A percentile compares a stretch with the other conserved stretches of the same genome.
These are phyloP conservation scores for Ophiostoma piceae DNA, from an alignment of 2,329 filamentous ascomycete genomes.

Conservation along the genomic window DNA sequence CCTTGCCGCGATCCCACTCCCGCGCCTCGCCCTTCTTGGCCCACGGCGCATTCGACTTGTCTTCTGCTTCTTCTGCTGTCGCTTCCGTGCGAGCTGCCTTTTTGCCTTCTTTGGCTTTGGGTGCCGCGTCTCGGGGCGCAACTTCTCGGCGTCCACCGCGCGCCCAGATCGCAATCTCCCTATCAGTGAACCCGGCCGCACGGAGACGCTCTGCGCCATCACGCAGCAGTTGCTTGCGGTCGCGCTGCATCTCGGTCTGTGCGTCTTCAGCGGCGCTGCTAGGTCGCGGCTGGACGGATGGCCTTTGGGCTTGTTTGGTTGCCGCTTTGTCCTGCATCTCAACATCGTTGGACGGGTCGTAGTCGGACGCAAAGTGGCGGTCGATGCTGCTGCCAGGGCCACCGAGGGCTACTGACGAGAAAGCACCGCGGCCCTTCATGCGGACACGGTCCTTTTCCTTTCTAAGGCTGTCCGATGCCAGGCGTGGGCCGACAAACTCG, in stretches of 20 bases:
- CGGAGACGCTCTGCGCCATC: conserved; percentile 71
- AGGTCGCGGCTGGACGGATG: background rate
- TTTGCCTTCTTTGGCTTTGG: background rate
- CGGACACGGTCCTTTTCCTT: conserved; percentile 7
- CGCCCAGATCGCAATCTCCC: conserved; percentile 66
- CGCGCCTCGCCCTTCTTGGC: conserved; percentile 59
- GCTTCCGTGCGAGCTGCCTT: background rate
- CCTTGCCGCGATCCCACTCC: conserved; percentile 57
- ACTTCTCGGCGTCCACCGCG: conserved; percentile 46
- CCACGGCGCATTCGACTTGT: conserved; percentile 49
- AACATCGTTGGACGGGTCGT: conserved; percentile 24
- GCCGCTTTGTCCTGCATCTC: background rate
- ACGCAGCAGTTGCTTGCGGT: conserved; percentile 72
- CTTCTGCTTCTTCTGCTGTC: background rate
- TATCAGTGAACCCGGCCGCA: conserved; percentile 71
- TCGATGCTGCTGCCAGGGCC: conserved; percentile 23
- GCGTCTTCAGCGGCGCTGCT: conserved; percentile 20
- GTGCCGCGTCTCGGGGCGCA: conserved; percentile 46
- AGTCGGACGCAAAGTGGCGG: conserved; percentile 25
- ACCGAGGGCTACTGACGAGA: background rate
- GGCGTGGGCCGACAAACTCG: conserved; percentile 23
- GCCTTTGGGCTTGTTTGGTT: background rate
- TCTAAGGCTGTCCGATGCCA: conserved; percentile 1
- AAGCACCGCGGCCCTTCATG: conserved; percentile 20
- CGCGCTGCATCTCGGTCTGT: conserved; percentile 34